phyloP scores from a whole-genome alignment of 768 basidiomycete species.

The Lanmaoa rubissima region DNA sequence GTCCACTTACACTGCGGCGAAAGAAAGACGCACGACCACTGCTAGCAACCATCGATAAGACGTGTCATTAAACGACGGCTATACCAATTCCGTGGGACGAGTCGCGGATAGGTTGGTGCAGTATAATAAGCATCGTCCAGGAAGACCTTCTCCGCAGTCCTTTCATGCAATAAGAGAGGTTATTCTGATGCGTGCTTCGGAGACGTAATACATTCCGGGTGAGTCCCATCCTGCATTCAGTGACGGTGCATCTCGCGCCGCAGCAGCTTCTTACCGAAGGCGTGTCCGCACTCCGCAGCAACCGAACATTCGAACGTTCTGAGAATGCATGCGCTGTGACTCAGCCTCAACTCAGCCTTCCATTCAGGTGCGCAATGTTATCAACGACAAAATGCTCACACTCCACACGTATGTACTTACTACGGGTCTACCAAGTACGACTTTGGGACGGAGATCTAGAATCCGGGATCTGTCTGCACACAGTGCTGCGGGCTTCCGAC shows the following conservation, averaged over 20 bases:
- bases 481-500: too few relatives aligned
- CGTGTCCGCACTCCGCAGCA: conserved; percentile 6
- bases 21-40: neutral
- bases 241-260: neutral
- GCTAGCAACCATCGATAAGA: neutral
- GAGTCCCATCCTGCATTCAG: neutral
- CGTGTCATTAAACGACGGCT: neutral
- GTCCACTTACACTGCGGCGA: neutral
- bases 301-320: neutral
- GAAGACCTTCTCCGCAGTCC: conserved; percentile 9
- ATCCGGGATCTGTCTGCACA: neutral
- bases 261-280: neutral
- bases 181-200: neutral
- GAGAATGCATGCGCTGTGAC: neutral
- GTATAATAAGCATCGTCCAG: neutral
- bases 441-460: neutral
- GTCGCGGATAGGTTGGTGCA: neutral
- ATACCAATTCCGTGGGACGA: neutral
- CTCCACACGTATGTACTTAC: neutral
- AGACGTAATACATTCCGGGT: neutral
- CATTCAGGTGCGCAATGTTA: neutral
- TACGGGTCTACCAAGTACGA: neutral
- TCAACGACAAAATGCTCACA: neutral
- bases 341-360: too few relatives aligned
- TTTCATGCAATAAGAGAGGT: neutral